A percentile compares a stretch with the other conserved stretches of the same genome.
Evolutionary conservation across 495 filamentous ascomycete genomes (phyloP).

Genomic region (Penicillium angulare): DNA sequence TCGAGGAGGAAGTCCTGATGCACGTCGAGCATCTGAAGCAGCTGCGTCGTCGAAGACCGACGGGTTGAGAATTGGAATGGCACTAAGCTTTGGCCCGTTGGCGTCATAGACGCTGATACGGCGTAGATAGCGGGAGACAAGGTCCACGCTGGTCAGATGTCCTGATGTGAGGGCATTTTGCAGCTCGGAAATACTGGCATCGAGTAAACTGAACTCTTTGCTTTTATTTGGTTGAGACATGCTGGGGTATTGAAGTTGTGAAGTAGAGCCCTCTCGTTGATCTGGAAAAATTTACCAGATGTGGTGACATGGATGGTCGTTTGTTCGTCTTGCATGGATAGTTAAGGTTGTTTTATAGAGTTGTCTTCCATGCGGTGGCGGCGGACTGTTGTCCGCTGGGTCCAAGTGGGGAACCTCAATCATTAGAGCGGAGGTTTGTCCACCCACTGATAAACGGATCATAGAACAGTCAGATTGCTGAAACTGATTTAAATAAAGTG

Average conservation of each 20-base stretch:
- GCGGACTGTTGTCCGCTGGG: conserved; percentile 21
- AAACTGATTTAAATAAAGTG: too few relatives aligned
- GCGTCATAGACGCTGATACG: conserved; percentile 40
- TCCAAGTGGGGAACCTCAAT: neutral
- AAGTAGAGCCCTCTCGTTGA: neutral
- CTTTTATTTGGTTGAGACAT: conserved; percentile 14
- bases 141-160: conserved; percentile 42
- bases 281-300: too few relatives aligned
- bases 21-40: conserved; percentile 31
- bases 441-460: too few relatives aligned
- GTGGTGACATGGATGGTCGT: too few relatives aligned
- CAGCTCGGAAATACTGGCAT: conserved; percentile 53
- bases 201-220: conserved; percentile 55
- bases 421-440: too few relatives aligned
- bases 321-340: too few relatives aligned
- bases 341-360: too few relatives aligned
- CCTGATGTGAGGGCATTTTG: conserved; percentile 41
- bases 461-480: too few relatives aligned
- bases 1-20: conserved; percentile 30
- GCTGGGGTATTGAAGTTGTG: neutral
- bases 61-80: conserved; percentile 32
- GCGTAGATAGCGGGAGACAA: conserved; percentile 49
- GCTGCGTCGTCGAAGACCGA: conserved; percentile 30
- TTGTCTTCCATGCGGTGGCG: too few relatives aligned
- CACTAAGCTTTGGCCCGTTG: conserved; percentile 29